A percentile compares a stretch with the other conserved stretches of the same genome.
Conservation (phyloP, 345 rosid genomes). For the Eucalyptus victrix region DNA sequence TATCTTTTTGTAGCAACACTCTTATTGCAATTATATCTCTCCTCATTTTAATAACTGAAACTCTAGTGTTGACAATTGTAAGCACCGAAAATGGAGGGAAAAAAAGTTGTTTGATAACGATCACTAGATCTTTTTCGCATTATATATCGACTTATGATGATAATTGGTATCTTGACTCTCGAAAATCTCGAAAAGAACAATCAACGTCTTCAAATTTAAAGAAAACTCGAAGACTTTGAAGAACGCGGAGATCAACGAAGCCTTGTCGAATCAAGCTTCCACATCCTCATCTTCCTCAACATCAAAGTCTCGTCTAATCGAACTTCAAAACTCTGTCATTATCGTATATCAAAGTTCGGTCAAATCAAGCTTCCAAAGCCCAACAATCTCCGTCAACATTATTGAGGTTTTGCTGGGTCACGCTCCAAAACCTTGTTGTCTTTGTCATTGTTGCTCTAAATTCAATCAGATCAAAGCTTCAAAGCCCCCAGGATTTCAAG, state of each 20-base stretch:
- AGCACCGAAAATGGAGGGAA: not conserved
- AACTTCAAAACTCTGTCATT: not conserved
- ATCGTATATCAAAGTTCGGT: not conserved
- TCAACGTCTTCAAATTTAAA: not conserved
- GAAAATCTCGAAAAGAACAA: not conserved
- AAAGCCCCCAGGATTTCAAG: not conserved
- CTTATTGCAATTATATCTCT: not conserved
- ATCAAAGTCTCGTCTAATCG: not conserved
- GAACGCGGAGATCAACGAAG: not conserved
- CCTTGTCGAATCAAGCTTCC: not conserved
- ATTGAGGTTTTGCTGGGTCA: not conserved
- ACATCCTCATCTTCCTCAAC: not conserved
- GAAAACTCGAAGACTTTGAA: not conserved
- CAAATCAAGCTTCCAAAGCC: not conserved
- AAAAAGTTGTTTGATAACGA: not conserved
- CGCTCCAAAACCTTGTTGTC: not conserved
- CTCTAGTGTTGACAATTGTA: not conserved
- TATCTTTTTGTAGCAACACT: not conserved
- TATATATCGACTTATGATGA: not conserved
- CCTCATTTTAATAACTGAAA: not conserved
- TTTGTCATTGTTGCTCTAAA: not conserved
- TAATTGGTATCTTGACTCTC: not conserved
- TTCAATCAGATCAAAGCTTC: not conserved
- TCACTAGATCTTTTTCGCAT: not conserved
- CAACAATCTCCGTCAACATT: not conserved